Base-by-base conservation (phyloP, 768 basidiomycete genomes). In the Tulasnella sp. region DNA sequence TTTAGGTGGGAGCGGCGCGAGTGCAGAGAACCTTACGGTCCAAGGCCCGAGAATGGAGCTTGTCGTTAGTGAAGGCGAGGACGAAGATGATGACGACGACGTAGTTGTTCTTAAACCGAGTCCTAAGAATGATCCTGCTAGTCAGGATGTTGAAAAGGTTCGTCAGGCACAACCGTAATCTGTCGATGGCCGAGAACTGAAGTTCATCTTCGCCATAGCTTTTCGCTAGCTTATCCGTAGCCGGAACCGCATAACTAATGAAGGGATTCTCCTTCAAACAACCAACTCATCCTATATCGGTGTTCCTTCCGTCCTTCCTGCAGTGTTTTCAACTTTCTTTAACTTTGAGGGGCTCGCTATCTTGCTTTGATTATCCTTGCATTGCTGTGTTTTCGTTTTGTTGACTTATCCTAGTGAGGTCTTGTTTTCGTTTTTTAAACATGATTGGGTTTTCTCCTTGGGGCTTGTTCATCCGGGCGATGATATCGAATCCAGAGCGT, bases 51-150 rank as follows among this genome's bases (percentile, higher is more conserved):
- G 77, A 27, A 78, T 78, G 77, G 77, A 78, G 42, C 68, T 78
- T 5, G 77, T 74, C 18, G 68, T 78, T 14, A 78, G 77, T 36
- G 77, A 78, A n/a, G 77, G 77, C n/a, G 77, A 78, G 31, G 77
- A 78, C n/a, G 77, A 78, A 3, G 77, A 78, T 36, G 77, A 78
- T n/a, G 71, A 78, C 16, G 77, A 78, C 10, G 77, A 78, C 44
- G 48, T 78, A 34, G 71, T 78, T 19, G 71, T 78, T n/a, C n/a
- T 78, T 36, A 78, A 71, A 31, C 38, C 77, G 27, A 36, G 38
- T 52, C 44, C 36, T 31, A 52, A 27, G 56, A 52, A 46, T 27
- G 76, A 77, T 36, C 27, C 76, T 38, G 52, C 46, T 56, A 77
- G 56, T 38, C 76, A 77, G 52, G 76, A 77, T 27, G 76, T 77